Conservation (phyloP, 805 yeast species). For the Debaryomyces hansenii region DNA sequence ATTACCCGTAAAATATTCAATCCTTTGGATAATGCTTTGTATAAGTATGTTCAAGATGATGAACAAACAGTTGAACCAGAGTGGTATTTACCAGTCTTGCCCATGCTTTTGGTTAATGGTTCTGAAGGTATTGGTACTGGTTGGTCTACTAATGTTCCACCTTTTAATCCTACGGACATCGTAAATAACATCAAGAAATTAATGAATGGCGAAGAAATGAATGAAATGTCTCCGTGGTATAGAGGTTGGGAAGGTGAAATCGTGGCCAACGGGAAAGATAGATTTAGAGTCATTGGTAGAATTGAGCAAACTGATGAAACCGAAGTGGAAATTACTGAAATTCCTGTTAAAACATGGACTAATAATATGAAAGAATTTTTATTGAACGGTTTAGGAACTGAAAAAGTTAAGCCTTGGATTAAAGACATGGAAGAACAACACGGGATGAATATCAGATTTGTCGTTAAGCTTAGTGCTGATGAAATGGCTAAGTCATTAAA, state of each 20-base stretch:
- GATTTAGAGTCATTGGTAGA: slow-evolving; percentile 73
- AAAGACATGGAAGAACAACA: slow-evolving; percentile 96
- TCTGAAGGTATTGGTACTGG: slow-evolving; percentile 99
- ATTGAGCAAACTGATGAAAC: slow-evolving; percentile 79
- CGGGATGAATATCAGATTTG: slow-evolving; percentile 74
- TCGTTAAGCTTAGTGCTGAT: slow-evolving; percentile 68
- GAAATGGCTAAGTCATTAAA: slow-evolving; percentile 80
- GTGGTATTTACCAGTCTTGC: slow-evolving; percentile 92
- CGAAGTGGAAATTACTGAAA: slow-evolving; percentile 84
- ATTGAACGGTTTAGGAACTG: slow-evolving; percentile 74
- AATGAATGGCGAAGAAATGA: slow-evolving; percentile 69
- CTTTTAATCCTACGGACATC: slow-evolving; percentile 83
- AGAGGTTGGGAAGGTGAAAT: slow-evolving; percentile 92
- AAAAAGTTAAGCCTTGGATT: slow-evolving; percentile 78
- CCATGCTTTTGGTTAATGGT: slow-evolving; percentile 94
- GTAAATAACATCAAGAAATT: slow-evolving; percentile 70
- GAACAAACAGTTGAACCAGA: slow-evolving; percentile 93
- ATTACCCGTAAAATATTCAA: slow-evolving; percentile 77
- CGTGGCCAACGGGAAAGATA: slow-evolving; percentile 62
- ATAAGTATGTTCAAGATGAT: slow-evolving; percentile 84
- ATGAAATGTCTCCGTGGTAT: slow-evolving; percentile 87
- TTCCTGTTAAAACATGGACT: slow-evolving; percentile 94
- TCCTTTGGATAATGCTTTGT: slow-evolving; percentile 75
- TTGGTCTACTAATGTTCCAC: slow-evolving; percentile 93
- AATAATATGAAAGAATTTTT: slow-evolving; percentile 83